Evolutionary conservation across 257 asterid species (phyloP).

Genomic region (Perilla frutescens): DNA sequence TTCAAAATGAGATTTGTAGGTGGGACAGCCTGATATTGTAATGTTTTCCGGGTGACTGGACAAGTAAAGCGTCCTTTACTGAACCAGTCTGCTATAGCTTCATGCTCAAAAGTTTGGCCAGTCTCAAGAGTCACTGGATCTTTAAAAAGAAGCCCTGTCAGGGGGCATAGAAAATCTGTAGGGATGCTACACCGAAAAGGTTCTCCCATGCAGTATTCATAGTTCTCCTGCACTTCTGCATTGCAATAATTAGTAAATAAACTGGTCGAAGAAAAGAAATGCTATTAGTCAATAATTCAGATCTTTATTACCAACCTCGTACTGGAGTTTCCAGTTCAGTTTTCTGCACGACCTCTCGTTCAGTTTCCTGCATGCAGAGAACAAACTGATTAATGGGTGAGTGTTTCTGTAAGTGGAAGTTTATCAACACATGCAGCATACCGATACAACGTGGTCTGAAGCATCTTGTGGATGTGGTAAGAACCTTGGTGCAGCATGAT

Average conservation of each 20-base stretch:
- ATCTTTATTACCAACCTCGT: slow-evolving; percentile 49
- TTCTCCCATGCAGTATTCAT: slow-evolving; percentile 26
- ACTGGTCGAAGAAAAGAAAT: neutral
- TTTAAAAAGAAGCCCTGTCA: slow-evolving; percentile 62
- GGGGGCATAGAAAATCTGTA: slow-evolving; percentile 65
- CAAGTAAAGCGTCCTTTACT: slow-evolving; percentile 59
- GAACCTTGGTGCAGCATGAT: slow-evolving; percentile 19
- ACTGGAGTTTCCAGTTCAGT: slow-evolving; percentile 36
- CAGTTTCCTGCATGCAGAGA: slow-evolving; percentile 48
- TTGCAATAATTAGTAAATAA: slow-evolving; percentile 20
- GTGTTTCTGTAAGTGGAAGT: neutral
- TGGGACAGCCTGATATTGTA: slow-evolving; percentile 60
- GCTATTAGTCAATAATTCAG: neutral
- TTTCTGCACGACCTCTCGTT: slow-evolving; percentile 44
- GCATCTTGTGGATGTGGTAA: slow-evolving; percentile 31
- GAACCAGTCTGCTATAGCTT: slow-evolving; percentile 67
- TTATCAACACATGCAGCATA: slow-evolving; percentile 13
- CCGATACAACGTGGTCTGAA: slow-evolving; percentile 31
- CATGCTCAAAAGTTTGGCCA: slow-evolving; percentile 74
- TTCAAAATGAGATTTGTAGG: slow-evolving; percentile 64
- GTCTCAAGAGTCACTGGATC: slow-evolving; percentile 86
- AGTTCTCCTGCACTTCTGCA: slow-evolving; percentile 45
- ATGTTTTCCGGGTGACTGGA: slow-evolving; percentile 60
- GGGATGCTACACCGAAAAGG: slow-evolving; percentile 51
- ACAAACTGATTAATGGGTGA: neutral